A percentile compares a stretch with the other conserved stretches of the same genome.
Conservation (phyloP, 441 rosid species). For the Isatis lusitanica region DNA sequence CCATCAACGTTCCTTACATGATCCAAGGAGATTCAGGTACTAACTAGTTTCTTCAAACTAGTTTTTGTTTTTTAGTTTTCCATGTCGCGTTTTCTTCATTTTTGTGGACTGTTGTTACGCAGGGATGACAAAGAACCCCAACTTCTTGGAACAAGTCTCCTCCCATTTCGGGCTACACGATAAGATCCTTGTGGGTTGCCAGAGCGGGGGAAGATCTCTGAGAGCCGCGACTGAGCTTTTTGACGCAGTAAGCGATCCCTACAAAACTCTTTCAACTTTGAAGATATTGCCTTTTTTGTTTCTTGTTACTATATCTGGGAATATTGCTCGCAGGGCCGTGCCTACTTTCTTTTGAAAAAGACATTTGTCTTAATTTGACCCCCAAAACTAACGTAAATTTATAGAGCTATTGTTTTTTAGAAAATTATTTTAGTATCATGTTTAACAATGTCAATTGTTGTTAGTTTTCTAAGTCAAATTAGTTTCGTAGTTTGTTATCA, state of each 20-base stretch:
- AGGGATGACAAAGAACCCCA: conserved; percentile 78
- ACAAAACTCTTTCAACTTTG: not conserved
- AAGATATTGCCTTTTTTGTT: not conserved
- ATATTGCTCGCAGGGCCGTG: not conserved
- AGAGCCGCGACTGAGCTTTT: conserved; percentile 78
- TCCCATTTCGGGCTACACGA: conserved; percentile 55
- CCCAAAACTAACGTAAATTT: too few relatives aligned
- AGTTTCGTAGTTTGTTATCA: too few relatives aligned
- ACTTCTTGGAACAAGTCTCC: conserved; percentile 65
- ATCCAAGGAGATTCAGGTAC: conserved; percentile 67
- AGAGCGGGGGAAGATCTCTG: conserved; percentile 67
- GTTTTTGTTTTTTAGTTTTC: not conserved
- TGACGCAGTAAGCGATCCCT: conserved; percentile 52
- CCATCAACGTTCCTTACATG: conserved; percentile 82
- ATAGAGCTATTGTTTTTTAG: too few relatives aligned
- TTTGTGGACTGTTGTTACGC: not conserved
- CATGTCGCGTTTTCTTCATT: not conserved
- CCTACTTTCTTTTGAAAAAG: too few relatives aligned
- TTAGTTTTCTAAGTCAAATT: too few relatives aligned
- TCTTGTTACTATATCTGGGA: not conserved
- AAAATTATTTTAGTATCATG: too few relatives aligned
- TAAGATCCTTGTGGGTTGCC: conserved; percentile 85
- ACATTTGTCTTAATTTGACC: too few relatives aligned
- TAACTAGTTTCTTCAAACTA: not conserved
- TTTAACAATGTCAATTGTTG: too few relatives aligned